Conservation (phyloP, 139 green algal species). For the Closterium sp. region DNA sequence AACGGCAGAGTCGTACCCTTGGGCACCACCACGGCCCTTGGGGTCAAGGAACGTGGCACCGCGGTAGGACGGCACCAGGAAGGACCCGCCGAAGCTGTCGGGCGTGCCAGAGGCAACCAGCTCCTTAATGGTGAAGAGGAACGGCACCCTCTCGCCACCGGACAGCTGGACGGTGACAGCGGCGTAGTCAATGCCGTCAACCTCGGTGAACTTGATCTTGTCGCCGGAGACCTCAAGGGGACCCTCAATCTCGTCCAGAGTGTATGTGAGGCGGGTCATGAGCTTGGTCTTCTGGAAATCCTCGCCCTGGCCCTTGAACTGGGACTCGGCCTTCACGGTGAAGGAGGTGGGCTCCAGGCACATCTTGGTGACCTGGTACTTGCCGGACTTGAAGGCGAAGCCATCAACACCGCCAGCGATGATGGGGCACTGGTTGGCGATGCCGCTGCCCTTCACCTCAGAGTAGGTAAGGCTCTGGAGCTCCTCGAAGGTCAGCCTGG, state of each 20-base stretch:
- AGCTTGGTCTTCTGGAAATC: slow-evolving; percentile 92
- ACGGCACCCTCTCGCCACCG: slow-evolving; percentile 96
- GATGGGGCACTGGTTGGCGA: slow-evolving; percentile 98
- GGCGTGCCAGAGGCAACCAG: slow-evolving; percentile 85
- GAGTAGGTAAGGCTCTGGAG: slow-evolving; percentile 95
- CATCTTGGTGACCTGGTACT: slow-evolving; percentile 93
- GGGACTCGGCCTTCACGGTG: slow-evolving; percentile 61
- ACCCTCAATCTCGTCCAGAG: slow-evolving; percentile 78
- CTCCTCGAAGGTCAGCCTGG: slow-evolving; percentile 87
- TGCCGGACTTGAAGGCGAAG: slow-evolving; percentile 58
- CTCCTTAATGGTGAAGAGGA: slow-evolving; percentile 99
- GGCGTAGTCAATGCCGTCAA: slow-evolving; percentile 98
- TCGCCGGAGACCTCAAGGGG: slow-evolving; percentile 62
- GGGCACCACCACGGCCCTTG: slow-evolving; percentile 95
- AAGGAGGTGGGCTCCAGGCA: slow-evolving; percentile 97
- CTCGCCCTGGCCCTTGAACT: slow-evolving; percentile 31
- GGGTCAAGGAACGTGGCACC: slow-evolving; percentile 98
- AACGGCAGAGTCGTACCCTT: slow-evolving; percentile 95
- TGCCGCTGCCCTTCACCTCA: slow-evolving; percentile 96
- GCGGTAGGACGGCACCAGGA: slow-evolving; percentile 97
- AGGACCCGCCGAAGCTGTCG: slow-evolving; percentile 87
- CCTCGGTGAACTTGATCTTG: slow-evolving; percentile 88
- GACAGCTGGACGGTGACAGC: slow-evolving; percentile 95
- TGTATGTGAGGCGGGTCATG: slow-evolving; percentile 99
- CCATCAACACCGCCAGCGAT: slow-evolving; percentile 57